phyloP scores from a whole-genome alignment of 371 early-diverging fungal species.

The Actinomortierella wolfii region DNA sequence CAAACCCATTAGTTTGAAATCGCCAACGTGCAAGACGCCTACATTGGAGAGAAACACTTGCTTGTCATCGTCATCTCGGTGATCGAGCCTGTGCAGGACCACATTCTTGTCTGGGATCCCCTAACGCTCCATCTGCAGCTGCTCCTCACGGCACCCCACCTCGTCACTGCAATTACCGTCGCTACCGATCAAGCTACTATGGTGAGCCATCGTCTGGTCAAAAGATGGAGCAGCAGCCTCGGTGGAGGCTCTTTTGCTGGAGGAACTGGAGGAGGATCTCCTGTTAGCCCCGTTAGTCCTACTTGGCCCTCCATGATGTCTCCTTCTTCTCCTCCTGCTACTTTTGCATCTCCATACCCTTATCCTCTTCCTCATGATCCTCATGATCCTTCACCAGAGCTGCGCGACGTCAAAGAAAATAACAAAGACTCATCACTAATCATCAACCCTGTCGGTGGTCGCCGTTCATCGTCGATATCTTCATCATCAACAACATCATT shows the following conservation, averaged over 20 bases:
- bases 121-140: constrained; percentile 35
- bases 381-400: constrained; percentile 12
- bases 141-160: constrained; percentile 33
- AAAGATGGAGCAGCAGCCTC: constrained; percentile 35
- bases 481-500: too few relatives aligned
- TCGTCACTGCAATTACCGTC: constrained; percentile 39
- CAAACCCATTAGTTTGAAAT: constrained; percentile 18
- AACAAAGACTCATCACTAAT: not conserved
- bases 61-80: constrained; percentile 33
- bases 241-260: not conserved
- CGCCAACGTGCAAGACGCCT: constrained; percentile 41
- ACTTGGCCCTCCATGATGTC: not conserved
- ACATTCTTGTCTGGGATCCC: constrained; percentile 43
- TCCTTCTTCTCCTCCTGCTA: constrained; percentile 4
- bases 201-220: constrained; percentile 51
- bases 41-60: constrained; percentile 32
- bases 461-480: too few relatives aligned
- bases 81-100: constrained; percentile 27
- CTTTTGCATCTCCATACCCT: constrained; percentile 7
- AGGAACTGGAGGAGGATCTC: too few relatives aligned
- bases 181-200: constrained; percentile 43
- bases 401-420: constrained; percentile 25
- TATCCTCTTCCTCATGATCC: constrained; percentile 20
- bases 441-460: not conserved
- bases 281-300: too few relatives aligned